Evolutionary conservation across 352 stramenopile species (phyloP).

Genomic region (Pythium aristosporum): DNA sequence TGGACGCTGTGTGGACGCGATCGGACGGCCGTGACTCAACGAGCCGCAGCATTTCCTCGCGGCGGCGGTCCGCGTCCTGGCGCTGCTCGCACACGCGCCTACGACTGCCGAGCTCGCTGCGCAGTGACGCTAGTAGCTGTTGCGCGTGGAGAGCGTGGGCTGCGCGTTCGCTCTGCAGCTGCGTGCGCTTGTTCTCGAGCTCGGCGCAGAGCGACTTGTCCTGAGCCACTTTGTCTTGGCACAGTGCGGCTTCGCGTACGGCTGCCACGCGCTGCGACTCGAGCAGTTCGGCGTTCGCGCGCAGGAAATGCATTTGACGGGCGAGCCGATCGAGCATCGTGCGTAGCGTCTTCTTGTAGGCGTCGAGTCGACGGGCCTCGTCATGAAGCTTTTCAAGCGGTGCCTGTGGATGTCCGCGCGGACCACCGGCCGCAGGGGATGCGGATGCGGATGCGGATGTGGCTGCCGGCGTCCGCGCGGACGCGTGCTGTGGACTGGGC

Average conservation of each 20-base stretch:
- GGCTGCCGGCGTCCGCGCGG: background rate
- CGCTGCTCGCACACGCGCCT: conserved; percentile 39
- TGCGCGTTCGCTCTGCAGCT: conserved; percentile 27
- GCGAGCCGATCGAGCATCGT: conserved; percentile 45
- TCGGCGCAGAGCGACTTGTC: conserved; percentile 39
- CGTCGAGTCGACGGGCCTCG: conserved; percentile 42
- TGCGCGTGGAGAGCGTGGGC: conserved; percentile 32
- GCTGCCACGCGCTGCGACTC: conserved; percentile 28
- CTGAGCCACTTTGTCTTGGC: conserved; percentile 35
- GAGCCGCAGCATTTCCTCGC: conserved; percentile 49
- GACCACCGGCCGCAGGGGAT: background rate
- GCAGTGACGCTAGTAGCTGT: conserved; percentile 47
- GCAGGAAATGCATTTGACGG: conserved; percentile 35
- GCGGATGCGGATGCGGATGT: conserved; percentile 7
- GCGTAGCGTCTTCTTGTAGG: conserved; percentile 57
- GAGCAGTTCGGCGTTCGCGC: conserved; percentile 39
- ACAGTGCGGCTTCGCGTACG: conserved; percentile 33
- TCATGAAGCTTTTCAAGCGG: conserved; percentile 32
- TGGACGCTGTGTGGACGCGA: background rate
- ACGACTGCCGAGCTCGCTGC: conserved; percentile 46
- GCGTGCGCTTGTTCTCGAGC: conserved; percentile 28
- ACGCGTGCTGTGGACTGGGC: background rate
- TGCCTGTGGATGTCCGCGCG: background rate
- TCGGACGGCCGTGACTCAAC: conserved; percentile 30
- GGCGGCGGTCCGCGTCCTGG: conserved; percentile 43